These are phyloP conservation scores for Leccinum ponderosum DNA, from an alignment of 1,284 basidiomycete species.

Conservation along the genomic window DNA sequence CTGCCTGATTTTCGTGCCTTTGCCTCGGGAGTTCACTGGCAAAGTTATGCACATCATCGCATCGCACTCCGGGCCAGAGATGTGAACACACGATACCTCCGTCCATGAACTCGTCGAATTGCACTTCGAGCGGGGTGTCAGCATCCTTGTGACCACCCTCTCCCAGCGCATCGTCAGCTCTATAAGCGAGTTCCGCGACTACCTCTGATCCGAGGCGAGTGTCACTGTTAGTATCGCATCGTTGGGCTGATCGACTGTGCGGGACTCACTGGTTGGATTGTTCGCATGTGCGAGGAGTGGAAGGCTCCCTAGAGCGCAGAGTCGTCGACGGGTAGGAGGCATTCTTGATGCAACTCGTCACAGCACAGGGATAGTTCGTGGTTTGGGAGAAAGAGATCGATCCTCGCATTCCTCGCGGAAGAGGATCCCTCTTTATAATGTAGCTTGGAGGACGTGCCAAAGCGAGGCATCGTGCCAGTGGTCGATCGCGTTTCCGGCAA, in stretches of 20 bases:
- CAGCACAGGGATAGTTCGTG: not conserved
- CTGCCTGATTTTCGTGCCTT: conserved; percentile 19
- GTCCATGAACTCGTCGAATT: conserved; percentile 28
- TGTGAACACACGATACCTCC: conserved; percentile 22
- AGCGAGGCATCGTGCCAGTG: not conserved
- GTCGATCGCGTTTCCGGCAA: not conserved
- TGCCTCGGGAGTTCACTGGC: conserved; percentile 29
- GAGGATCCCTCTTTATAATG: not conserved
- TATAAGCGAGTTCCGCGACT: conserved; percentile 30
- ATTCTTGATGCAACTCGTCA: conserved; percentile 9
- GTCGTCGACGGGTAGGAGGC: conserved; percentile 26
- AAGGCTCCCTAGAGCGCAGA: conserved; percentile 25
- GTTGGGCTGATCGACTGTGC: not conserved
- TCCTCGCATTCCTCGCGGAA: not conserved
- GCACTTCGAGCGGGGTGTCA: conserved; percentile 20
- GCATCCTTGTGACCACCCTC: not conserved
- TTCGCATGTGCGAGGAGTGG: conserved; percentile 23
- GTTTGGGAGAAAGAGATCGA: not conserved
- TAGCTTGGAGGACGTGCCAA: not conserved
- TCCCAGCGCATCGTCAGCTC: conserved; percentile 13
- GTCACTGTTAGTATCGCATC: not conserved
- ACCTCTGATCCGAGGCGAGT: conserved; percentile 20
- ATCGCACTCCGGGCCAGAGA: not conserved
- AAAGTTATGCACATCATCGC: not conserved
- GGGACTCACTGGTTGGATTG: conserved; percentile 29